phyloP scores from a whole-genome alignment of 2,329 filamentous ascomycete species.

The Aspergillus phoenicis region DNA sequence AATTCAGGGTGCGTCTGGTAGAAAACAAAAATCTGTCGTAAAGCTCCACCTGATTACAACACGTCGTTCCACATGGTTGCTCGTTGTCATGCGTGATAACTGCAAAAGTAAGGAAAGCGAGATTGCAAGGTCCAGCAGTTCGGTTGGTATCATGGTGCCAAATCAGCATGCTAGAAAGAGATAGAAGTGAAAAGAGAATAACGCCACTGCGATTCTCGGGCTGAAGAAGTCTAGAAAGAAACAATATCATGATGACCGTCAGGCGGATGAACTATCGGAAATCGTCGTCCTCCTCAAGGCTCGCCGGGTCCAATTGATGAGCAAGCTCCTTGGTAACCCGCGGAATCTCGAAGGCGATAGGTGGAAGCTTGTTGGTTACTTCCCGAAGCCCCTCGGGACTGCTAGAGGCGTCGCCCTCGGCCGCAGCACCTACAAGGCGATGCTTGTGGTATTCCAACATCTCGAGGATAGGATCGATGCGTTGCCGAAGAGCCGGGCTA shows the following conservation, averaged over 20 bases:
- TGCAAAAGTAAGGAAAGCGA: conserved; percentile 18
- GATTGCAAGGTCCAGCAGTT: conserved; percentile 14
- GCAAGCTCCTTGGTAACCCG: conserved; percentile 77
- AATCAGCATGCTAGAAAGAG: conserved; percentile 13
- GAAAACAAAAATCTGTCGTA: conserved; percentile 19
- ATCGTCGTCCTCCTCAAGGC: conserved; percentile 43
- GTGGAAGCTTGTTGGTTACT: conserved; percentile 73
- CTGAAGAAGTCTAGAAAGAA: conserved; percentile 3
- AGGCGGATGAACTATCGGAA: conserved; percentile 34
- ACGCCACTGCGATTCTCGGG: background rate
- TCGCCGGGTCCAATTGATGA: conserved; percentile 48
- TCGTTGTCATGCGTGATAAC: conserved; percentile 31
- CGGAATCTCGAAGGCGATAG: conserved; percentile 84
- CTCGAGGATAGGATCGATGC: conserved; percentile 44
- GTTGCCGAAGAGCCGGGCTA: conserved; percentile 53
- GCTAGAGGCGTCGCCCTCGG: conserved; percentile 63
- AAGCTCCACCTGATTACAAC: conserved; percentile 26
- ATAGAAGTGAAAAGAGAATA: conserved; percentile 10
- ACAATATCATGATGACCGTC: background rate
- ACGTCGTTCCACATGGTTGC: conserved; percentile 29
- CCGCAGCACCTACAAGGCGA: conserved; percentile 65
- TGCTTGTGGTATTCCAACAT: conserved; percentile 64
- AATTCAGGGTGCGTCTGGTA: conserved; percentile 5
- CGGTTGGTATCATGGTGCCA: conserved; percentile 11
- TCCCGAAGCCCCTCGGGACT: conserved; percentile 53